Evolutionary conservation across 192 early-diverging fungal genomes (phyloP), one percentile per base, ranked within the genome.

Genomic region (Umbelopsis isabellina): DNA sequence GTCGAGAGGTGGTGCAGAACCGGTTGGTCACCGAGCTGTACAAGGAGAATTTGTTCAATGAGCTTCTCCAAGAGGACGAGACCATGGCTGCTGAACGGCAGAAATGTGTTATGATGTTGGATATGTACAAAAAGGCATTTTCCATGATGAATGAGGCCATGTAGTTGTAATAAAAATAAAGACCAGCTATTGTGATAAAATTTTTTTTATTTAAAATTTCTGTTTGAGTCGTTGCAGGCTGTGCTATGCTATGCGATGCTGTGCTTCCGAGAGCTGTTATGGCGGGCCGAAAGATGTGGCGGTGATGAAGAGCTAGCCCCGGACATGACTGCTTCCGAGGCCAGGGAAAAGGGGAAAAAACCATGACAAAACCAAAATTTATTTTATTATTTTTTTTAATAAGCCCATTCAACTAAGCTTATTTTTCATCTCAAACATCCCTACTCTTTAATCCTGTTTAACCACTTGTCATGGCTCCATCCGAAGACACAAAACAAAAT

Each of bases 71-170:
- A 64, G 91, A 93, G 67, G 91, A 93, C 69, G 83, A 85, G 22
- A 80, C 80, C 67, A 74, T 91, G 27, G 83, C 85, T 45, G 88
- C 85, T 13, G 89, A 91, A 79, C 84, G 91, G 33, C 84, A 87
- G 71, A 85, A 90, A 79, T 90, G 91, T 65, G 85, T 88, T 25
- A 83, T 84, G 6, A 89, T 91, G 89, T 83, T 93, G 21, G 89
- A 90, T 49, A 87, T 93, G 16, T 93, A 88, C 81, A 88, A 87
- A 72, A 87, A 88, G 68, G 90, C 90, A 7, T 91, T 91, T 81
- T 85, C 85, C 48, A 76, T 89, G 33, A 82, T 89, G 37, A 86
- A 82, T 67, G 85, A 88, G 50, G 84, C 84, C 46, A 84, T 84
- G 82, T 86, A 80, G 37, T 41, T 10, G 10, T 41, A 41, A 41